Evolutionary conservation across 2,329 filamentous ascomycete species (phyloP), one percentile per base, ranked within the genome.

Genomic region (Pyrenophora seminiperda): DNA sequence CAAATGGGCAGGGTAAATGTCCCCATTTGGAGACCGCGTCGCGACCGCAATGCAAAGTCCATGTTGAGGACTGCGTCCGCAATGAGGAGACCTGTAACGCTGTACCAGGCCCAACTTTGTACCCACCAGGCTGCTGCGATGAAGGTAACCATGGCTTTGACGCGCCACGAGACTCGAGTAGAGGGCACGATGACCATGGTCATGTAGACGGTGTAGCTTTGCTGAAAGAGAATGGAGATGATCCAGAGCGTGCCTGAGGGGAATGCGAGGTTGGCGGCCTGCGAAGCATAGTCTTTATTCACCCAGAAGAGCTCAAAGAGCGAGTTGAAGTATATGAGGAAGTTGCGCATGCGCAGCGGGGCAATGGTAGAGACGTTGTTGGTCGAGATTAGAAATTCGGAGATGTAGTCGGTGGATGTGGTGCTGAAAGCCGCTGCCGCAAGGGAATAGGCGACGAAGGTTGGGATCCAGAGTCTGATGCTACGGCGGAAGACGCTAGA

Each of bases 181-280:
- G 70, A 76, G 3, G 76, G 77, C 7, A 78, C 67, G 43, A 77
- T 77, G 47, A 78, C 61, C 76, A 78, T 78, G 4, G 75, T 68
- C 64, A 78, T 77, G 57, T 77, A 80, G 7, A 78, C 70, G 0
- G 77, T 80, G 60, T 76, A 78, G 54, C 72, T 75, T 53, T 79
- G 77, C 43, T 72, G 67, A 56, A 76, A 79, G 13, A 79, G 67
- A n/a, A 75, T 67, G 5, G 70, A 75, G 22, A 78, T 56, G 7
- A 72, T 73, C 76, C 77, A 79, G n/a, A 79, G 60, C 0, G 74
- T 78, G n/a, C 71, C 65, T 2, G 75, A 74, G 1, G 77, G 77
- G 56, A 77, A 79, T 3, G 72, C 75, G 10, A 53, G 62, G 45
- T 71, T 77, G 2, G 70, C 77, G 11, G 75, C 73, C 52, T 78